Conservation (phyloP, 495 filamentous ascomycete species). For the Neurospora sp. region DNA sequence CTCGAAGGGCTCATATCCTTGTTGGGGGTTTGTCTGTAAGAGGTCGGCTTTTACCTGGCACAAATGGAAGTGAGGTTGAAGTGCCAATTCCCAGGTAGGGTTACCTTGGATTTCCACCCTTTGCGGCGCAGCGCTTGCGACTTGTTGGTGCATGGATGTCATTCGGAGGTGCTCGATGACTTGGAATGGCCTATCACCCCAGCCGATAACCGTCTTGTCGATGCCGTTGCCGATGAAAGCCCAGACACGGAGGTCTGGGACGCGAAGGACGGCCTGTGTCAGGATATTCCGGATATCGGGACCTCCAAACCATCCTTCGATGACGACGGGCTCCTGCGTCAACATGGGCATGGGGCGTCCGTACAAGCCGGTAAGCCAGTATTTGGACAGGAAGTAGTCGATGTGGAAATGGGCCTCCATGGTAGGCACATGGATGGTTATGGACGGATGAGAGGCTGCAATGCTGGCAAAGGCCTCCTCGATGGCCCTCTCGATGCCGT, state of each 20-base stretch:
- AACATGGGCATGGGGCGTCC: not conserved
- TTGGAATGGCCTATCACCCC: not conserved
- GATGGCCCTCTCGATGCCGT: not conserved
- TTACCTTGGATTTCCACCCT: not conserved
- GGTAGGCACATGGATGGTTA: not conserved
- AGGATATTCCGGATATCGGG: not conserved
- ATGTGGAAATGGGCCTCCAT: not conserved
- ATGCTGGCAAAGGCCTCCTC: not conserved
- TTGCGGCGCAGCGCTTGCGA: not conserved
- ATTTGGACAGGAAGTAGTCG: not conserved
- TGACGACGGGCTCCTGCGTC: not conserved
- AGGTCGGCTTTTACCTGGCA: not conserved
- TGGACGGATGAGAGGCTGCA: not conserved
- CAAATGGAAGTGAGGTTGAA: not conserved
- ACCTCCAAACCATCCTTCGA: not conserved
- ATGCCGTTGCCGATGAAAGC: not conserved
- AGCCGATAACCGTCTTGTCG: not conserved
- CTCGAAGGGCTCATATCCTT: not conserved
- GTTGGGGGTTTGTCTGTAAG: not conserved
- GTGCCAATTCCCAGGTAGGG: not conserved
- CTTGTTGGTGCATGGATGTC: not conserved
- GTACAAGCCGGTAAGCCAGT: not conserved
- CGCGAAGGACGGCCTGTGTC: not conserved
- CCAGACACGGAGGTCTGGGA: not conserved
- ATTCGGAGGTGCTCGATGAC: not conserved